Conservation (phyloP, 2,329 filamentous ascomycete species). For the Alternaria angustiovoidea region DNA sequence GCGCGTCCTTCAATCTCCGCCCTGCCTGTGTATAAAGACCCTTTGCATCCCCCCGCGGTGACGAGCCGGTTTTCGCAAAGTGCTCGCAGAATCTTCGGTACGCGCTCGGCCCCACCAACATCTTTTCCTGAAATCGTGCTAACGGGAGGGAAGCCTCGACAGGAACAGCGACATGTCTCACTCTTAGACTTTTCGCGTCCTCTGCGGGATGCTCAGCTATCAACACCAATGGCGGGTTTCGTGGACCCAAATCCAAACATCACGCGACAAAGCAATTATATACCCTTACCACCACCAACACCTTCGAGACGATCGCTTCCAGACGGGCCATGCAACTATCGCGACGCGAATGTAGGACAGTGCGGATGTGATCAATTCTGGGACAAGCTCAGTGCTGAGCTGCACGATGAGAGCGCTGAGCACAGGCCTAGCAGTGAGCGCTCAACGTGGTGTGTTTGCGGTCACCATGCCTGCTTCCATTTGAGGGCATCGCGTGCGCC, state of each 20-base stretch:
- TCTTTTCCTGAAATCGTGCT: slow-evolving; percentile 27
- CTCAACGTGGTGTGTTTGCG: slow-evolving; percentile 61
- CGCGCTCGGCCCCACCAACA: slow-evolving; percentile 35
- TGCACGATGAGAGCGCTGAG: slow-evolving; percentile 40
- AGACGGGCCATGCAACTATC: slow-evolving; percentile 62
- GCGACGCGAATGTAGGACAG: slow-evolving; percentile 55
- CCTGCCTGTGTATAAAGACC: slow-evolving; percentile 28
- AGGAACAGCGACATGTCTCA: slow-evolving; percentile 39
- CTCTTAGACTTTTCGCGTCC: slow-evolving; percentile 38
- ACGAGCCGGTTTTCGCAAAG: slow-evolving; percentile 23
- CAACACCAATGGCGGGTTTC: slow-evolving; percentile 48
- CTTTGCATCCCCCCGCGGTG: slow-evolving; percentile 20
- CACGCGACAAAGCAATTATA: slow-evolving; percentile 24
- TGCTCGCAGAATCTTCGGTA: slow-evolving; percentile 41
- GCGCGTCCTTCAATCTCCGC: slow-evolving; percentile 21
- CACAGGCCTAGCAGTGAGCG: slow-evolving; percentile 37
- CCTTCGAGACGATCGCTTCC: slow-evolving; percentile 52
- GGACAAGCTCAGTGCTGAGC: slow-evolving; percentile 47
- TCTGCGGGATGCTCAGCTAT: slow-evolving; percentile 43
- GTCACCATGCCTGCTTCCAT: slow-evolving; percentile 67
- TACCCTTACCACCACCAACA: slow-evolving; percentile 29
- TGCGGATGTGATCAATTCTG: slow-evolving; percentile 66
- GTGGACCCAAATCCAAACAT: slow-evolving; percentile 34
- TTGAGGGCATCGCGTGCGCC: slow-evolving; percentile 36
- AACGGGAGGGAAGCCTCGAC: slow-evolving; percentile 31